phyloP scores from a whole-genome alignment of 495 filamentous ascomycete species.

The Daldinia decipiens region DNA sequence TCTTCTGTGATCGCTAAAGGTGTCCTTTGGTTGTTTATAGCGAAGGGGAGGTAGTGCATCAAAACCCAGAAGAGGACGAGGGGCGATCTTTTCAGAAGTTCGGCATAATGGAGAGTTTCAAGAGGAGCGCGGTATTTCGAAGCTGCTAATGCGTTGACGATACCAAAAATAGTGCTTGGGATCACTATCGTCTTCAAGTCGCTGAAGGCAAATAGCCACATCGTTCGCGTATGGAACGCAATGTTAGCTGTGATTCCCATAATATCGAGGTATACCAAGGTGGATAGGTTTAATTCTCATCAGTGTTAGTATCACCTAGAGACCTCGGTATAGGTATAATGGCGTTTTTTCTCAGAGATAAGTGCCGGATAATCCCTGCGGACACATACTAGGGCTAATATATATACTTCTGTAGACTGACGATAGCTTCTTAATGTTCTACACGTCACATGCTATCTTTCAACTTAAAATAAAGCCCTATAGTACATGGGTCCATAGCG shows the following conservation, averaged over 20 bases:
- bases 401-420: not conserved
- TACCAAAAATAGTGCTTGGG: not conserved
- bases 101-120: not conserved
- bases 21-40: not conserved
- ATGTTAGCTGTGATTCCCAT: not conserved
- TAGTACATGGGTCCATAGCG: not conserved
- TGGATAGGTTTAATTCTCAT: not conserved
- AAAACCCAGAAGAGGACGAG: slow-evolving; percentile 12
- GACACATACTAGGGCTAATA: not conserved
- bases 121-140: not conserved
- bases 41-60: slow-evolving; percentile 4
- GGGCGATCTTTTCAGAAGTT: not conserved
- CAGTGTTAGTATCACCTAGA: not conserved
- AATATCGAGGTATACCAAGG: not conserved
- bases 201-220: not conserved
- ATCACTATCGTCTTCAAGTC: not conserved
- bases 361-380: not conserved
- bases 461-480: not conserved
- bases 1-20: slow-evolving; percentile 3
- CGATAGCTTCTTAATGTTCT: not conserved
- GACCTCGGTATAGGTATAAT: not conserved
- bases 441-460: not conserved
- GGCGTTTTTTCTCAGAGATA: not conserved
- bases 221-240: not conserved
- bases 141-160: not conserved